Conservation (phyloP, 805 yeast genomes). For the Wickerhamiella azyma region DNA sequence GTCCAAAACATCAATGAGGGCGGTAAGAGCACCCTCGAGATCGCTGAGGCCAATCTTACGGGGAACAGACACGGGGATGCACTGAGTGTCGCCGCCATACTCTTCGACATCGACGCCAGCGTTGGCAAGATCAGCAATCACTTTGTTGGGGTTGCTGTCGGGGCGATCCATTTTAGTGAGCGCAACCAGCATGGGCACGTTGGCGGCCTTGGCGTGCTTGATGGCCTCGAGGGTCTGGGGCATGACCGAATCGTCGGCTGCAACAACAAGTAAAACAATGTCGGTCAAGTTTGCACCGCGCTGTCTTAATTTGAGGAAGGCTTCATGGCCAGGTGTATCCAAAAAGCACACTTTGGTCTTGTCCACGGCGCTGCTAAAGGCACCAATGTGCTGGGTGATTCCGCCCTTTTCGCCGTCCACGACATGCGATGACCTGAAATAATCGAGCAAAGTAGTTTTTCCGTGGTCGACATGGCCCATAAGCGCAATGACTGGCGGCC, state of each 20-base stretch:
- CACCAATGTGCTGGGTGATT: constrained; percentile 96
- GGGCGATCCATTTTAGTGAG: constrained; percentile 82
- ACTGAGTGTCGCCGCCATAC: constrained; percentile 90
- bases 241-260: constrained; percentile 95
- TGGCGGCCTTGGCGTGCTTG: constrained; percentile 72
- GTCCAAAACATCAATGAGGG: constrained; percentile 74
- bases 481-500: constrained; percentile 92
- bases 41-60: constrained; percentile 85
- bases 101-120: constrained; percentile 78
- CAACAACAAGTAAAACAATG: constrained; percentile 81
- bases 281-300: constrained; percentile 93
- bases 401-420: constrained; percentile 88
- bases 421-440: constrained; percentile 68
- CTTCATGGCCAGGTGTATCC: constrained; percentile 98
- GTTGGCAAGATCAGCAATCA: constrained; percentile 59
- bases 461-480: constrained; percentile 99
- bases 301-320: constrained; percentile 89
- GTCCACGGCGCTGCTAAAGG: constrained; percentile 85
- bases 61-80: constrained; percentile 74
- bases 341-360: constrained; percentile 78
- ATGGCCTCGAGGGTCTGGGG: constrained; percentile 96
- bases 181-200: constrained; percentile 79
- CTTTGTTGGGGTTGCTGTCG: constrained; percentile 60
- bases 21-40: constrained; percentile 74
- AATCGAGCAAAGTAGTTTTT: constrained; percentile 85